Evolutionary conservation across 2,329 filamentous ascomycete genomes (phyloP), one percentile per base, ranked within the genome.

Genomic region (Alternaria atra): DNA sequence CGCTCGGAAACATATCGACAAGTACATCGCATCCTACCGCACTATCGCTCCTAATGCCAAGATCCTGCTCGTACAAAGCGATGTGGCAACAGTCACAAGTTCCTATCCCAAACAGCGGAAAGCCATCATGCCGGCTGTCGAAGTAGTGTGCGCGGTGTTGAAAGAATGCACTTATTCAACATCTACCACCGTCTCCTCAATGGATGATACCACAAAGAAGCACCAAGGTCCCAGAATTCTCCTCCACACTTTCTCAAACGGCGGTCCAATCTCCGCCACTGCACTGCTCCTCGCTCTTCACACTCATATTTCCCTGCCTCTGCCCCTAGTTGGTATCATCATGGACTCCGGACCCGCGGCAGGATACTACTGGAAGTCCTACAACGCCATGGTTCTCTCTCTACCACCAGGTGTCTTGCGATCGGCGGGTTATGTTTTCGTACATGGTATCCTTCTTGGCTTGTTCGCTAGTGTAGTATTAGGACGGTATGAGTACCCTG

Each of bases 311-410:
- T 32, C 25, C 12, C 13, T 23, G 2, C 44, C 65, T 6, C 12
- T 64, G 3, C 65, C 67, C 3, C n/a, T 70, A 15, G 27, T 47
- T 13, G 65, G 63, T 2, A 32, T 65, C 6, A 54, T 67, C 1
- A 55, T 39, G 30, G 65, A 68, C 29, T 60, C 46, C 15, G 54
- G 40, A 0, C 60, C 56, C 1, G 58, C 64, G 2, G 29, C 30
- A 17, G 63, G 56, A 8, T 46, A 29, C 12, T 67, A 65, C 35
- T 12, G 20, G 37, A 68, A 72, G 77, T 75, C 13, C 15, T 61
- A 60, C 58, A 30, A 55, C 4, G 52, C 47, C 20, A 60, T 65
- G 44, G 17, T 64, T 17, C 39, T 46, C 4, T 61, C 61, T 0
- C 13, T 67, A 1, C 67, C 65, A 10, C n/a, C 32, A 6, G 35